Percentiles rank a stretch among this genome's conserved stretches.
These are phyloP conservation scores for Cucurbita ficifolia DNA, from an alignment of 306 rosid species.

Conservation along the genomic window DNA sequence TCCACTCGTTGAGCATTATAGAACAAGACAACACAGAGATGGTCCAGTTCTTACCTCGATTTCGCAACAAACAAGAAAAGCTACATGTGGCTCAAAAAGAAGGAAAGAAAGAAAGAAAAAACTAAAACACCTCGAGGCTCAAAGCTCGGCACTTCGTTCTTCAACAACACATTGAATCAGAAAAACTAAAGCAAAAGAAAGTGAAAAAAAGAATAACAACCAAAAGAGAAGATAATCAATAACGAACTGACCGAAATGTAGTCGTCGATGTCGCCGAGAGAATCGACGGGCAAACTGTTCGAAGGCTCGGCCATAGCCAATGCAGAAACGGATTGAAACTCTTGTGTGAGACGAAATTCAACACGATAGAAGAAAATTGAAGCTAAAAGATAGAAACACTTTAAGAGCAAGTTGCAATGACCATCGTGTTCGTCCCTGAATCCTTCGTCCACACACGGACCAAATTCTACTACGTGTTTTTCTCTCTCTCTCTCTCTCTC, in stretches of 20 bases:
- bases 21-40: not conserved
- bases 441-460: slow-evolving; percentile 50
- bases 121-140: not conserved
- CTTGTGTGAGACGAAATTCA: not conserved
- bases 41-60: not conserved
- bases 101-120: not conserved
- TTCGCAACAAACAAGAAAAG: slow-evolving; percentile 14
- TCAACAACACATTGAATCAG: slow-evolving; percentile 7
- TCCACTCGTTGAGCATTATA: not conserved
- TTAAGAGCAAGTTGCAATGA: not conserved
- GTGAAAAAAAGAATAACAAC: not conserved
- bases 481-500: not conserved
- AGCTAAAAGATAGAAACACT: not conserved
- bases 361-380: not conserved
- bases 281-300: slow-evolving; percentile 14
- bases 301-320: slow-evolving; percentile 33
- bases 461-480: slow-evolving; percentile 28
- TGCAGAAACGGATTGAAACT: not conserved
- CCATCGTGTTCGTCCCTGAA: slow-evolving; percentile 44
- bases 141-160: not conserved
- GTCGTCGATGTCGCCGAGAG: slow-evolving; percentile 54
- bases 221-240: not conserved
- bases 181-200: not conserved
- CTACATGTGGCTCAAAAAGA: not conserved
- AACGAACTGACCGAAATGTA: slow-evolving; percentile 40